phyloP scores from a whole-genome alignment of 2,329 filamentous ascomycete species.

The Aspergillus sp. region DNA sequence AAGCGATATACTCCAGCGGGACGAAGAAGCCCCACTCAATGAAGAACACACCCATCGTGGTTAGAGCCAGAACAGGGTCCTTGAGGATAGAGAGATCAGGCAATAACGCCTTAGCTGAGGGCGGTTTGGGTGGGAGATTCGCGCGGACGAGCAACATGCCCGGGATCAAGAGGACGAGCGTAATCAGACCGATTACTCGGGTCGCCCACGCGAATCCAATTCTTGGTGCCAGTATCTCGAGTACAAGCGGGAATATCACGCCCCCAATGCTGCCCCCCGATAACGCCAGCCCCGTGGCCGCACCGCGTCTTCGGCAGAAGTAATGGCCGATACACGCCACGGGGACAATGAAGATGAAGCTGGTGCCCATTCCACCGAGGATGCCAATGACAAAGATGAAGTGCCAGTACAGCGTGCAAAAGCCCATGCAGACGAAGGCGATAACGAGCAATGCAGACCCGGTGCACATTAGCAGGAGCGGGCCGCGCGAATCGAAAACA shows the following conservation, averaged over 20 bases:
- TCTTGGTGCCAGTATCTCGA: background rate
- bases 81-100: too few relatives aligned
- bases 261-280: slow-evolving; percentile 31
- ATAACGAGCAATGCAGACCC: slow-evolving; percentile 21
- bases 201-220: background rate
- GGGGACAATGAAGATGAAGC: slow-evolving; percentile 38
- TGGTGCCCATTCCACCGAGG: slow-evolving; percentile 38
- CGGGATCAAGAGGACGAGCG: background rate
- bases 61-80: too few relatives aligned
- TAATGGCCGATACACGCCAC: slow-evolving; percentile 27
- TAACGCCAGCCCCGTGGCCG: slow-evolving; percentile 30
- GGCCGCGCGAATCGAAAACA: slow-evolving; percentile 31
- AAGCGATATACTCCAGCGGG: background rate
- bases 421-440: slow-evolving; percentile 9
- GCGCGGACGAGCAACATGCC: too few relatives aligned
- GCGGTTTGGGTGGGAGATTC: too few relatives aligned
- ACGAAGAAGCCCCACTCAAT: background rate
- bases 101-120: too few relatives aligned
- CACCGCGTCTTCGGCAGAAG: slow-evolving; percentile 32
- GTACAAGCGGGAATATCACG: background rate
- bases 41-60: background rate
- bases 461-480: slow-evolving; percentile 20
- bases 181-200: background rate
- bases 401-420: slow-evolving; percentile 40
- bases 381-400: slow-evolving; percentile 26